A percentile compares a stretch with the other conserved stretches of the same genome.
Evolutionary conservation across 371 early-diverging fungal species (phyloP).

Genomic region (Batrachochytrium dendrobatidis): DNA sequence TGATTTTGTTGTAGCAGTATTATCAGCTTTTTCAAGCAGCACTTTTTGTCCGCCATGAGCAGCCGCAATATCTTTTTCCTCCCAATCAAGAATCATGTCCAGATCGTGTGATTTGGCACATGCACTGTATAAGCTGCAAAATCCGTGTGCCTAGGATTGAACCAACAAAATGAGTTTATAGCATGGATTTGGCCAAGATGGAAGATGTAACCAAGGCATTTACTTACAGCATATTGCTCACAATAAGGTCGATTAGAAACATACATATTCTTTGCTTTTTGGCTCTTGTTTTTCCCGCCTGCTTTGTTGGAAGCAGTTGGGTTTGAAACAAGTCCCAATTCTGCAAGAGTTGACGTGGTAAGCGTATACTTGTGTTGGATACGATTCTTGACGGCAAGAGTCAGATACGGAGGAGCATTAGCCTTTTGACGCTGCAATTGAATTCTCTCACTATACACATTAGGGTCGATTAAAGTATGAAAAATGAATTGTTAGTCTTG

Average conservation of each 20-base stretch:
- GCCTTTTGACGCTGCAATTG: conserved; percentile 9
- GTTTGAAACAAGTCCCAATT: background rate
- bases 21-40: conserved; percentile 5
- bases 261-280: conserved; percentile 10
- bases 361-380: background rate
- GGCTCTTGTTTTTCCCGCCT: conserved; percentile 6
- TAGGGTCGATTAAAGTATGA: no score
- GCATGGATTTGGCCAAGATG: background rate
- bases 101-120: conserved; percentile 73
- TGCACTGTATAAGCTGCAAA: conserved; percentile 50
- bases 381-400: conserved; percentile 12
- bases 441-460: conserved; percentile 32
- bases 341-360: background rate
- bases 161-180: background rate
- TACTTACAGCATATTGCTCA: conserved; percentile 60
- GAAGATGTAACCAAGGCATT: no score
- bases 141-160: conserved; percentile 58
- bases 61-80: conserved; percentile 16
- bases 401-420: conserved; percentile 2
- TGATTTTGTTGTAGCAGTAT: background rate
- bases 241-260: conserved; percentile 46
- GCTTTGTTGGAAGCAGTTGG: no score
- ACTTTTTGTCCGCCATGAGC: background rate
- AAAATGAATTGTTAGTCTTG: background rate
- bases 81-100: conserved; percentile 67